Base-by-base conservation (phyloP, 83 land plant genomes). In the Isoetes engelmannii region DNA sequence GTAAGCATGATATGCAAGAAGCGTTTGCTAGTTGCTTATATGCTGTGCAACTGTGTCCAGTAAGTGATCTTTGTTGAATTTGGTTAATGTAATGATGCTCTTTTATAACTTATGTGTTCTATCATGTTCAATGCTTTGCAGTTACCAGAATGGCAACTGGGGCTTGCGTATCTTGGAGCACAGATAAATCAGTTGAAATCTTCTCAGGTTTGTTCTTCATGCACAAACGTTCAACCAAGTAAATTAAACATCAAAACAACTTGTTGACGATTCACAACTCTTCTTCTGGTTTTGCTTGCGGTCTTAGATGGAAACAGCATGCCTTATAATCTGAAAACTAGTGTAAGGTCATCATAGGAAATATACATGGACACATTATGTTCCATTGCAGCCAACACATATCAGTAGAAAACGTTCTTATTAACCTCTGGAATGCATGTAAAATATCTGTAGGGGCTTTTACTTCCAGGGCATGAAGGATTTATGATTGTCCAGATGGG, bases 21-120 rank as follows among this genome's bases (percentile, higher is more conserved):
- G 86, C 95, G 50, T 89, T 78, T 78, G 92, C 92, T 63, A 87
- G 84, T 71, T 89, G 92, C 77, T 62, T 85, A 57, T 77, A 83
- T 64, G 91, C 97, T 69, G 87, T 81, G 51, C 91, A 89, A 70
- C 78, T 85, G 68, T 72, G 84, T 69, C 93, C 93, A 45, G 97
- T 92, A 74, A 77, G 85, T 56, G 41, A 68, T n/a, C 28, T 4
- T 7, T 13, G 0, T 51, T 49, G 70, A 54, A 10, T 18, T 13
- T 44, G 19, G 13, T 9, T 4, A 12, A 68, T 68, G 64, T 9
- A 59, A 42, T 1, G 10, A 28, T 13, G 20, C 8, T 17, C 47
- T 19, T n/a, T 43, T 17, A 7, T 42, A 10, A 59, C 13, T 44
- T 44, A 21, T 6, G 8, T 17, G 7, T 7, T 21, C 4, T 54